Base-by-base conservation (phyloP, 306 rosid species). In the Styphnolobium japonicum region DNA sequence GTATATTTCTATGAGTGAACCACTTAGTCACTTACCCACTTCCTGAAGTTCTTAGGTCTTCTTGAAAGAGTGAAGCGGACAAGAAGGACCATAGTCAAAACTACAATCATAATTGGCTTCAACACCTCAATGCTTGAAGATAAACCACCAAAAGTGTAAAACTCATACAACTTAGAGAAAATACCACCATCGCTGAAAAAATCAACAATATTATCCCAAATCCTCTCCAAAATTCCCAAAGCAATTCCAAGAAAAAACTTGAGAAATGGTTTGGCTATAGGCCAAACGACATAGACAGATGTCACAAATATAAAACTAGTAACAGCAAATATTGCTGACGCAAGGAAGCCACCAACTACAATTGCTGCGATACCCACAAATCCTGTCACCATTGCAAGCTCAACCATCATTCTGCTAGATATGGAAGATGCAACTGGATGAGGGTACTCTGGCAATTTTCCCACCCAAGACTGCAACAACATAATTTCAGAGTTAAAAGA, bases 41-140 rank as follows among this genome's bases (percentile, higher is more conserved):
- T 95, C 90, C 96, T 83, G 85, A 92, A 95, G 90, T 95, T 93
- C 89, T 95, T 93, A 46, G 99, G 98, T 78, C 97, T 90, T 86
- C 98, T 92, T 60, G 99, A 95, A 77, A 95, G 94, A 23, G 99
- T 93, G 89, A 95, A 95, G 58, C 99, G 99, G 52, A 93, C 71
- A 82, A 95, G 98, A 88, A 95, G 96, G 66, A 89, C 94, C 99
- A 95, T 95, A 65, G 87, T 90, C 86, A 93, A 82, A 90, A 90
- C 80, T 60, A 95, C 90, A 71, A 88, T n/a, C 70, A 80, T 39
- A 76, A 90, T 87, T 69, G 97, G 89, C 83, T 82, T 82, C 82
- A 91, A 73, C 55, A 83, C 65, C 82, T 80, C 85, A 18, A 93
- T 58, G 86, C 93, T 93, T 53, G 97, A 80, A 79, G 99, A 77